phyloP scores from a whole-genome alignment of 768 basidiomycete genomes.

The Leccinum boreale region DNA sequence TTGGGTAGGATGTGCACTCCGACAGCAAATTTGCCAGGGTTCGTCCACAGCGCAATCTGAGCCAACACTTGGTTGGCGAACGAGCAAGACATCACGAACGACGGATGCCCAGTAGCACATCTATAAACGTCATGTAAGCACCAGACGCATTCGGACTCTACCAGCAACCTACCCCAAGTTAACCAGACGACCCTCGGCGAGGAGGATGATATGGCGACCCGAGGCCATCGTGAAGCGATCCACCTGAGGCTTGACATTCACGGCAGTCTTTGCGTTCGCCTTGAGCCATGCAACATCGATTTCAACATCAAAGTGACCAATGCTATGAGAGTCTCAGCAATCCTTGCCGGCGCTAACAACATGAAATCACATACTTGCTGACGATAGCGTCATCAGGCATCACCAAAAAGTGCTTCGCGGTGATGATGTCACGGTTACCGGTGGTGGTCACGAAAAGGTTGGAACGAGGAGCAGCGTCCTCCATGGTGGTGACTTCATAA shows the following conservation, averaged over 20 bases:
- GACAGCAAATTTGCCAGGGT: constrained; percentile 85
- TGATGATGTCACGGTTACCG: constrained; percentile 98
- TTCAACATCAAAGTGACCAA: constrained; percentile 84
- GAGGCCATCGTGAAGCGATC: constrained; percentile 93
- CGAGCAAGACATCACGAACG: constrained; percentile 99
- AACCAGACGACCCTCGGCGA: constrained; percentile 98
- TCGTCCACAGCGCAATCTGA: constrained; percentile 97
- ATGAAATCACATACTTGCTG: constrained; percentile 71
- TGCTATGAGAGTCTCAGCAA: constrained; percentile 42
- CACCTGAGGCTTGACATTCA: constrained; percentile 98
- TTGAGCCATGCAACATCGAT: constrained; percentile 99
- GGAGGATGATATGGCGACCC: constrained; percentile 94
- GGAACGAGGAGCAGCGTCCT: constrained; percentile 83
- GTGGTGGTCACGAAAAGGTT: constrained; percentile 99
- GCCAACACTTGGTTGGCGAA: constrained; percentile 99
- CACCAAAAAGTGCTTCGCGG: constrained; percentile 80
- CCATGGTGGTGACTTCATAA: constrained; percentile 98
- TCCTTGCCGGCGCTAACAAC: not conserved
- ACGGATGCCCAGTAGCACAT: constrained; percentile 98
- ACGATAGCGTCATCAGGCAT: constrained; percentile 99
- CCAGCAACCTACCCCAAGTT: constrained; percentile 76
- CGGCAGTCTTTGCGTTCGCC: constrained; percentile 74
- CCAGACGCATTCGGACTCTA: not conserved
- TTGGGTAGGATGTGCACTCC: constrained; percentile 99
- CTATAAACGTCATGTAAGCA: constrained; percentile 33